Percentiles rank a stretch among this genome's conserved stretches.
Conservation (phyloP, 208 protist species). For the Trypanosomatidae sp. region DNA sequence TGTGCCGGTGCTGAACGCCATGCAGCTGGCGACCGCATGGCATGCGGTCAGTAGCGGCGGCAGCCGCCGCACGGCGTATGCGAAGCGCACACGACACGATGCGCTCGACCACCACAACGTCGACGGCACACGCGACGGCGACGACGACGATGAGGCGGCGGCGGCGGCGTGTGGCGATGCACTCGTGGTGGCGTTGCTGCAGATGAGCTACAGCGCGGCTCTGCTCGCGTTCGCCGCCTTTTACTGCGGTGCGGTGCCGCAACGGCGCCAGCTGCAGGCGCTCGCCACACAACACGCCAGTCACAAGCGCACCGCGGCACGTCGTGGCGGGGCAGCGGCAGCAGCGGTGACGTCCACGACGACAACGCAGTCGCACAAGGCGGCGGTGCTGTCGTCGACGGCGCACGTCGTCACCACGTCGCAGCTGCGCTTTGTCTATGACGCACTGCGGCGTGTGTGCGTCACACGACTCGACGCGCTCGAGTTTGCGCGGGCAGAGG, state of each 20-base stretch:
- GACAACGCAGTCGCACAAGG: conserved; percentile 56
- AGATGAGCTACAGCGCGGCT: conserved; percentile 54
- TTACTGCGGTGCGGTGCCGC: conserved; percentile 65
- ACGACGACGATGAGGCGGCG: not conserved
- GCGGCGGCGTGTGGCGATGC: conserved; percentile 5
- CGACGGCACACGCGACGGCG: not conserved
- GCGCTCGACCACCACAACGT: not conserved
- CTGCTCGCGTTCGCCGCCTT: conserved; percentile 68
- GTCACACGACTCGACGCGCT: conserved; percentile 44
- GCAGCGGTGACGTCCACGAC: conserved; percentile 5
- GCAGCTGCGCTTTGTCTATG: conserved; percentile 45
- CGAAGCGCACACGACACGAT: not conserved
- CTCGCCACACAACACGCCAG: conserved; percentile 13
- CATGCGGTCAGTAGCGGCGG: conserved; percentile 6
- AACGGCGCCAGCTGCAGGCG: conserved; percentile 36
- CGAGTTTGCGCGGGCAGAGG: conserved; percentile 40
- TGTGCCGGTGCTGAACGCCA: conserved; percentile 41
- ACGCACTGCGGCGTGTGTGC: conserved; percentile 49
- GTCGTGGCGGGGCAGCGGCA: not conserved
- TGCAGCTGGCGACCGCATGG: conserved; percentile 54
- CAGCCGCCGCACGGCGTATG: not conserved
- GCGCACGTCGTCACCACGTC: conserved; percentile 29
- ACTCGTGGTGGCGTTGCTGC: conserved; percentile 36
- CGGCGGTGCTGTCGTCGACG: conserved; percentile 43
- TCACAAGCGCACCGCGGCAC: not conserved